Base-by-base conservation (phyloP, 257 asterid genomes). In the Lycium barbarum region DNA sequence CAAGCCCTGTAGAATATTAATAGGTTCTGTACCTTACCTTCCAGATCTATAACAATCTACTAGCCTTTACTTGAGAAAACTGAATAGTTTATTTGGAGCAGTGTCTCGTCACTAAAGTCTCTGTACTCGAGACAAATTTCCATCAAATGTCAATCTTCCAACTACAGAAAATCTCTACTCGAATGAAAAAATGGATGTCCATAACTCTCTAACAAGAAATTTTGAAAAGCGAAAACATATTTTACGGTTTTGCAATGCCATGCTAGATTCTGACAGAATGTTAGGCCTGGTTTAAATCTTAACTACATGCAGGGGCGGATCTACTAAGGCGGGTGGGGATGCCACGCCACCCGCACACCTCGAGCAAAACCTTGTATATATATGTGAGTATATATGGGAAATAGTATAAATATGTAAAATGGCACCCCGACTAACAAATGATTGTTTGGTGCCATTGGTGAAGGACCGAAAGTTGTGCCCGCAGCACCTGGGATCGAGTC, bases 221-320 rank as follows among this genome's bases (percentile, higher is more conserved):
- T 17, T 40, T 40, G 54, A 70, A 70, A 40, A 70, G 53, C 4
- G 5, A 70, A 40, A 70, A 5, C 22, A 58, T 40, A 38, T 9
- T 8, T 71, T 18, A 71, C 4, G 26, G 2, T 71, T 71, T 40
- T 71, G 79, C 55, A 71, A 38, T 40, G 18, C 17, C 35, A 8
- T 18, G 79, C 54, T 17, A 71, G 55, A 40, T 38, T 17, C 55
- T 40, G 17, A 38, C 14, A 4, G 35, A 71, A n/a, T 40, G 15
- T 17, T 43, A 71, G 79, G 79, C n/a, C 26, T 38, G 35, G 35
- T 17, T 71, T 71, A 40, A 17, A 71, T 71, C 55, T 71, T 13
- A 40, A 71, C 9, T 71, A 71, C 18, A 40, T 70, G 49, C 79
- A 70, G n/a, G n/a, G n/a, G n/a, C n/a, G n/a, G n/a, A n/a, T n/a